A percentile compares a stretch with the other conserved stretches of the same genome.
phyloP scores from a whole-genome alignment of 176 grass and related monocot genomes.

The Poa pratensis region DNA sequence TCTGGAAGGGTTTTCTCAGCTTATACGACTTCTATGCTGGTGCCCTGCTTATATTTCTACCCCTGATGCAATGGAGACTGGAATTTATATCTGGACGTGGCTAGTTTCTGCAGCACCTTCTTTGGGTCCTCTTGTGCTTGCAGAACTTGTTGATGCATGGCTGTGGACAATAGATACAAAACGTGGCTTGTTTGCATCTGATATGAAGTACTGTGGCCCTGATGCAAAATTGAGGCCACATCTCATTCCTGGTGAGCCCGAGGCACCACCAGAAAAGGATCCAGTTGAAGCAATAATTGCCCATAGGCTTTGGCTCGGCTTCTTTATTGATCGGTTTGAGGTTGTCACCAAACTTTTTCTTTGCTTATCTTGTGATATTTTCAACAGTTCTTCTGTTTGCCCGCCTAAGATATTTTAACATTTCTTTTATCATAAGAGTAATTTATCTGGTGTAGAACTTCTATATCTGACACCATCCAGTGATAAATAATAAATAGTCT shows the following conservation, averaged over 20 bases:
- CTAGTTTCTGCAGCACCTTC: slow-evolving; percentile 94
- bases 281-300: slow-evolving; percentile 94
- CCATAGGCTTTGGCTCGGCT: slow-evolving; percentile 97
- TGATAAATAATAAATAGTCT: not conserved
- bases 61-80: slow-evolving; percentile 97
- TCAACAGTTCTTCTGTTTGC: slow-evolving; percentile 16
- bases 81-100: slow-evolving; percentile 99
- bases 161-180: slow-evolving; percentile 99
- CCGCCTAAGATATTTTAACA: slow-evolving; percentile 25
- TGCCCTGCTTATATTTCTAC: slow-evolving; percentile 99
- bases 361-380: slow-evolving; percentile 46
- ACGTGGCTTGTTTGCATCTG: slow-evolving; percentile 92
- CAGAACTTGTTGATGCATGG: slow-evolving; percentile 99
- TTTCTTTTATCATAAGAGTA: slow-evolving; percentile 12
- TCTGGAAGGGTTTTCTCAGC: slow-evolving; percentile 94
- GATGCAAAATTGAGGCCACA: slow-evolving; percentile 97
- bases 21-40: slow-evolving; percentile 96
- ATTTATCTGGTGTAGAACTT: slow-evolving; percentile 26
- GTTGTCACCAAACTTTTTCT: slow-evolving; percentile 56
- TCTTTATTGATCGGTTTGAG: slow-evolving; percentile 99
- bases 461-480: slow-evolving; percentile 9
- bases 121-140: slow-evolving; percentile 88
- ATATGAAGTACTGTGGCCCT: slow-evolving; percentile 93
- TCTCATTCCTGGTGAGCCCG: slow-evolving; percentile 93
- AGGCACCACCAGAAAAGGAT: slow-evolving; percentile 82